These are phyloP conservation scores for Ascochyta clinopodiicola DNA, from an alignment of 2,329 filamentous ascomycete species.

Conservation along the genomic window DNA sequence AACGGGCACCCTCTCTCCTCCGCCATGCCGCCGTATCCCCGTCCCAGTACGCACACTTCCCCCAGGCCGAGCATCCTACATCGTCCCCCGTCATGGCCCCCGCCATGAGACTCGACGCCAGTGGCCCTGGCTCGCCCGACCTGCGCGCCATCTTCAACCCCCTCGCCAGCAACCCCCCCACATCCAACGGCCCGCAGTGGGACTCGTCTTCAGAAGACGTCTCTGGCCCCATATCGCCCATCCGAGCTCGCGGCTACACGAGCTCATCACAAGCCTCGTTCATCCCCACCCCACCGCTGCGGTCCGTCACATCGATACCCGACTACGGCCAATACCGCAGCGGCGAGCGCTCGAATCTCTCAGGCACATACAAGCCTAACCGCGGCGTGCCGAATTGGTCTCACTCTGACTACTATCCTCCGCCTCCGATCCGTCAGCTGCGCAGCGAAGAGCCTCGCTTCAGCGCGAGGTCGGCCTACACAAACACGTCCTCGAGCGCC, in stretches of 20 bases:
- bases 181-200: conserved; percentile 33
- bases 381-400: conserved; percentile 46
- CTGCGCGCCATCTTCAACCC: conserved; percentile 44
- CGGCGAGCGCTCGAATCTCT: conserved; percentile 38
- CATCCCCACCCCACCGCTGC: conserved; percentile 34
- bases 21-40: conserved; percentile 42
- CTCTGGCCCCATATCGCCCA: conserved; percentile 19
- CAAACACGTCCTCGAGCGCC: conserved; percentile 63
- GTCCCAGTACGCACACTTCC: conserved; percentile 33
- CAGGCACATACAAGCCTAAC: conserved; percentile 46
- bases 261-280: conserved; percentile 39
- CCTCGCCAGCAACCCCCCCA: conserved; percentile 44
- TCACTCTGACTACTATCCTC: conserved; percentile 42
- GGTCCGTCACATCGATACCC: conserved; percentile 48
- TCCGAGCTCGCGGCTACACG: conserved; percentile 42
- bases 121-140: conserved; percentile 37
- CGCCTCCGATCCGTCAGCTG: conserved; percentile 34
- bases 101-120: conserved; percentile 32
- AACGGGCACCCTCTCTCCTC: conserved; percentile 51
- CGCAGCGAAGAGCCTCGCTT: conserved; percentile 56
- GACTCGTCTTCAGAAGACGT: conserved; percentile 33
- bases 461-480: conserved; percentile 67
- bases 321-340: conserved; percentile 42
- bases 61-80: conserved; percentile 26
- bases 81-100: conserved; percentile 38